phyloP scores from a whole-genome alignment of 495 filamentous ascomycete genomes.

The Acidomyces sp. region DNA sequence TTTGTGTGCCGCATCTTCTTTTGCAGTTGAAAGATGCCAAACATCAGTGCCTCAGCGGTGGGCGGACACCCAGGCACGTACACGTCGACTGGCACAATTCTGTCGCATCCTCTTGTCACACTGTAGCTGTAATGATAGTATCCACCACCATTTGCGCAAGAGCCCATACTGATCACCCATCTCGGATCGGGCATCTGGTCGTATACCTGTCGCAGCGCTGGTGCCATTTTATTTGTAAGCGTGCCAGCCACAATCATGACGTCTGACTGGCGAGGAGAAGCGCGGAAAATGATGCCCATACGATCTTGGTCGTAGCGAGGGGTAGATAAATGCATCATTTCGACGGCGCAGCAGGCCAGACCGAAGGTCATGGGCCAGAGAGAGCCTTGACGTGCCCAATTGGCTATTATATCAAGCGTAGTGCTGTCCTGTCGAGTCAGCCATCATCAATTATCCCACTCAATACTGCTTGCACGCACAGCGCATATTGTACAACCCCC shows the following conservation, averaged over 20 bases:
- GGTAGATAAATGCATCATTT: constrained; percentile 97
- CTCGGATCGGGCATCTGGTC: constrained; percentile 95
- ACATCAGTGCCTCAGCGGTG: constrained; percentile 76
- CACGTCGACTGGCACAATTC: constrained; percentile 82
- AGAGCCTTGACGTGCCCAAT: constrained; percentile 88
- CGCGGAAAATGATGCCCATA: constrained; percentile 92
- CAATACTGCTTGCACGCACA: constrained; percentile 41
- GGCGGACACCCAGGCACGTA: constrained; percentile 91
- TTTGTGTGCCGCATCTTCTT: constrained; percentile 68
- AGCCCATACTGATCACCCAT: constrained; percentile 89
- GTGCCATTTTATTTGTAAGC: constrained; percentile 96
- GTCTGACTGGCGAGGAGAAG: constrained; percentile 86
- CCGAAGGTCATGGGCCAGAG: constrained; percentile 98
- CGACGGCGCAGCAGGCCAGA: constrained; percentile 88
- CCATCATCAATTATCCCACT: not conserved
- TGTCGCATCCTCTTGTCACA: constrained; percentile 75
- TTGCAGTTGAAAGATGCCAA: constrained; percentile 36
- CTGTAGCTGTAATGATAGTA: constrained; percentile 93
- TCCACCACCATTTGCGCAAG: constrained; percentile 82
- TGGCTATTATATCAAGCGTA: constrained; percentile 79
- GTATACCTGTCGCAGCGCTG: constrained; percentile 85
- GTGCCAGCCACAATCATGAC: constrained; percentile 98
- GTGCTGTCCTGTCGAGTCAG: constrained; percentile 46
- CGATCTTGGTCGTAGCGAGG: constrained; percentile 94
- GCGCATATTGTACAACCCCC: constrained; percentile 89